Conservation (phyloP, 208 protist genomes). For the Leishmania amazonensis region DNA sequence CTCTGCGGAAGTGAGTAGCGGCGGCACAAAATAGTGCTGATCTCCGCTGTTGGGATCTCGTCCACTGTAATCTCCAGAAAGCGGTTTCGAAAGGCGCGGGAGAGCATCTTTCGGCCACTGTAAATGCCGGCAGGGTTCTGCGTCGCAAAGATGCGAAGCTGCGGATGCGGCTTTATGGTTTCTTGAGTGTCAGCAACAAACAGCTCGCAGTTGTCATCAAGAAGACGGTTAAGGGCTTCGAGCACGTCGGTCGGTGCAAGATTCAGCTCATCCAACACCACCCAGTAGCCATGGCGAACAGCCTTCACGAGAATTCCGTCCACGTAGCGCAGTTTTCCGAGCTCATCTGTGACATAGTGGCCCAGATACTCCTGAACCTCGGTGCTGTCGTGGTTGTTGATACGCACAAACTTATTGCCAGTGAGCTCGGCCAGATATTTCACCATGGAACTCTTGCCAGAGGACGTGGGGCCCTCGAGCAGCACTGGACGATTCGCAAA, state of each 20-base stretch:
- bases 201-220: constrained; percentile 99
- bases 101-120: constrained; percentile 98
- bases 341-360: constrained; percentile 96
- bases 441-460: constrained; percentile 99
- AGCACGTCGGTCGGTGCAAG: constrained; percentile 99
- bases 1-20: constrained; percentile 95
- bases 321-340: constrained; percentile 96
- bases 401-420: constrained; percentile 99
- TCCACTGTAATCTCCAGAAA: constrained; percentile 99
- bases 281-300: constrained; percentile 98
- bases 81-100: constrained; percentile 99
- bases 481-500: constrained; percentile 97
- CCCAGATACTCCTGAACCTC: constrained; percentile 99
- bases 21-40: constrained; percentile 96
- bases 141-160: constrained; percentile 99
- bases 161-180: constrained; percentile 97
- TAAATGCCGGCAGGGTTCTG: constrained; percentile 99
- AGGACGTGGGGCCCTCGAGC: constrained; percentile 98
- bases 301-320: constrained; percentile 98
- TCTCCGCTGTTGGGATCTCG: constrained; percentile 98
- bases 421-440: constrained; percentile 98
- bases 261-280: constrained; percentile 99
- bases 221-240: constrained; percentile 99
- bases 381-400: constrained; percentile 99
- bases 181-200: constrained; percentile 99